A percentile compares a stretch with the other conserved stretches of the same genome.
These are phyloP conservation scores for Cordyceps tenuipes DNA, from an alignment of 2,329 filamentous ascomycete genomes.

Conservation along the genomic window DNA sequence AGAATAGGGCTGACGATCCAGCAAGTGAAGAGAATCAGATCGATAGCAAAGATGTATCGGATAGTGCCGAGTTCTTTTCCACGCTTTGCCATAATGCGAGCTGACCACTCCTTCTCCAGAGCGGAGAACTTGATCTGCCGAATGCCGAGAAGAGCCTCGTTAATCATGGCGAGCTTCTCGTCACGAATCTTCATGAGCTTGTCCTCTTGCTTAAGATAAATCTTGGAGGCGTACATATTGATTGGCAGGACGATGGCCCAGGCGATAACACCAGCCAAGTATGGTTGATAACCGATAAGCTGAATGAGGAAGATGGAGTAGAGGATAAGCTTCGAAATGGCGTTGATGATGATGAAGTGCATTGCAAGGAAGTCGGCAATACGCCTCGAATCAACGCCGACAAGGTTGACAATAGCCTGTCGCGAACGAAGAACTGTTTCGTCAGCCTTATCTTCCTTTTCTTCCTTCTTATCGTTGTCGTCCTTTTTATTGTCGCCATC, in stretches of 20 bases:
- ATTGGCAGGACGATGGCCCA: slow-evolving; percentile 58
- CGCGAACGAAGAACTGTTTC: slow-evolving; percentile 35
- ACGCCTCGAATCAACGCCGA: slow-evolving; percentile 66
- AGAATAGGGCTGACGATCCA: slow-evolving; percentile 69
- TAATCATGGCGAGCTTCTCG: slow-evolving; percentile 65
- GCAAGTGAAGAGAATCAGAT: slow-evolving; percentile 55
- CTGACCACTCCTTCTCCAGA: slow-evolving; percentile 65
- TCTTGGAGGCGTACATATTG: slow-evolving; percentile 58
- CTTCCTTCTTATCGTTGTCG: slow-evolving; percentile 33
- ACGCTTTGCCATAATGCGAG: slow-evolving; percentile 54
- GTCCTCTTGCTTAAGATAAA: slow-evolving; percentile 57
- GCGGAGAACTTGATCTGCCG: slow-evolving; percentile 81
- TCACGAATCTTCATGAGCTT: slow-evolving; percentile 68
- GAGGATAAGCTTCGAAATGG: slow-evolving; percentile 53
- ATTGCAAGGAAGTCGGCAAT: slow-evolving; percentile 60
- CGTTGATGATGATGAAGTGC: slow-evolving; percentile 56
- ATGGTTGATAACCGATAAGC: slow-evolving; percentile 63
- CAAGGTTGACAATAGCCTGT: slow-evolving; percentile 68
- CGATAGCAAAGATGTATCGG: slow-evolving; percentile 57
- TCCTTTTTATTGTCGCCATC: slow-evolving; percentile 26
- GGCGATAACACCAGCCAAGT: slow-evolving; percentile 56
- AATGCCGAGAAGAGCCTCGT: slow-evolving; percentile 70
- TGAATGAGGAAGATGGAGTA: slow-evolving; percentile 59
- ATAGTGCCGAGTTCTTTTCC: slow-evolving; percentile 58
- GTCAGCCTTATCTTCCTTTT: slow-evolving; percentile 38